Percentiles rank a stretch among this genome's conserved stretches.
Conservation (phyloP, 306 rosid genomes). For the Malus sieversii region DNA sequence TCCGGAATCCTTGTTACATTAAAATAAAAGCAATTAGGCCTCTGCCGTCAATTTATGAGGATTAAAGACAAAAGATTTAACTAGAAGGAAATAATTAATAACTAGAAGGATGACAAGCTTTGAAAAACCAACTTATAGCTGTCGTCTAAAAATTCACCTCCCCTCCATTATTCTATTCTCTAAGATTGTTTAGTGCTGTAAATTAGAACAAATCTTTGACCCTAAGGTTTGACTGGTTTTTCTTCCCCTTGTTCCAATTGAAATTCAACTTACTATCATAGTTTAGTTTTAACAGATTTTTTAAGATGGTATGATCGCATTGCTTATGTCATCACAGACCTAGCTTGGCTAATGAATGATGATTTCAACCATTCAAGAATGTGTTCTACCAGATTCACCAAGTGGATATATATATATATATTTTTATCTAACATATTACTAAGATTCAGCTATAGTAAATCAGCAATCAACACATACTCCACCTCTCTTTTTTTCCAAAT, state of each 20-base stretch:
- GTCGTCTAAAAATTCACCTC: slow-evolving; percentile 9
- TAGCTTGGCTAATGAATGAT: background rate
- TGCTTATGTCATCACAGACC: background rate
- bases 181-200: background rate
- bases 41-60: background rate
- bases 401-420: background rate
- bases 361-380: background rate
- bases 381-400: background rate
- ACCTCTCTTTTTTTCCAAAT: background rate
- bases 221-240: background rate
- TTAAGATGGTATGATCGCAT: background rate
- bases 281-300: background rate
- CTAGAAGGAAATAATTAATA: background rate
- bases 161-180: background rate
- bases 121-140: background rate
- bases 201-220: background rate
- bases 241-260: background rate
- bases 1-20: background rate
- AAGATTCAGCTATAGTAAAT: background rate
- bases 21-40: background rate
- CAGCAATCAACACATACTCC: background rate
- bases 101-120: background rate
- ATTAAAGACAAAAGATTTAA: background rate
- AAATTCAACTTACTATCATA: background rate
- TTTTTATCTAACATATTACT: background rate